Base-by-base conservation (phyloP, 345 rosid species). In the Hibiscus tridactylites region DNA sequence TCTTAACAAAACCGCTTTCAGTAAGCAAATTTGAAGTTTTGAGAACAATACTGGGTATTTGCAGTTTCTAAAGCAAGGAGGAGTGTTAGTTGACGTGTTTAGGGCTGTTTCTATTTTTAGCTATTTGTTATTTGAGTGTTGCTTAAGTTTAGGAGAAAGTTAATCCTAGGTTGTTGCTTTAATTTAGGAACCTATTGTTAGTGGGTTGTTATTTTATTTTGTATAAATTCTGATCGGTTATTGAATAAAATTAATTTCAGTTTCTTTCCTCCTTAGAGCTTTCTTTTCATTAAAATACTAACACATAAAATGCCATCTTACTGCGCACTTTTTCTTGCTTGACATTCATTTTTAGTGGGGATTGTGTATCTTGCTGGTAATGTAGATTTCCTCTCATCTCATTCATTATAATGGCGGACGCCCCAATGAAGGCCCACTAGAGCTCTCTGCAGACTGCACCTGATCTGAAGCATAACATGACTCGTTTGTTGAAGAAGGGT, bases 391-490 rank as follows among this genome's bases (percentile, higher is more conserved):
- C 83, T 47, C 72, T 73, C 56, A 53, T 82, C 72, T 75, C 82
- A 61, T 78, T 73, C 16, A 59, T 75, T 69, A 70, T 33, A 75
- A 61, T 58, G 74, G 66, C 71, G 73, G 75, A 66, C 78, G 78
- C 80, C 73, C 80, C 73, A 80, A 75, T 50, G 75, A 46, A 72
- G 82, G 76, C 61, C 78, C 81, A 74, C 42, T 74, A 61, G 82
- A 75, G 58, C 83, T 81, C 76, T 85, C 88, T n/a, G 77, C 39
- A 52, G 86, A 81, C 69, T 79, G 84, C 61, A 80, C 82, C 68
- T 75, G 90, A 74, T 81, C 88, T 72, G 96, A 90, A 72, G 87
- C 78, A 83, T 80, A 79, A 50, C 87, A 86, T 26, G 87, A 86
- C 75, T 80, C 86, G 71, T 84, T 80, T 71, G 82, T 78, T 61